Conservation (phyloP, 371 early-diverging fungal species). For the Smittium culicis region DNA sequence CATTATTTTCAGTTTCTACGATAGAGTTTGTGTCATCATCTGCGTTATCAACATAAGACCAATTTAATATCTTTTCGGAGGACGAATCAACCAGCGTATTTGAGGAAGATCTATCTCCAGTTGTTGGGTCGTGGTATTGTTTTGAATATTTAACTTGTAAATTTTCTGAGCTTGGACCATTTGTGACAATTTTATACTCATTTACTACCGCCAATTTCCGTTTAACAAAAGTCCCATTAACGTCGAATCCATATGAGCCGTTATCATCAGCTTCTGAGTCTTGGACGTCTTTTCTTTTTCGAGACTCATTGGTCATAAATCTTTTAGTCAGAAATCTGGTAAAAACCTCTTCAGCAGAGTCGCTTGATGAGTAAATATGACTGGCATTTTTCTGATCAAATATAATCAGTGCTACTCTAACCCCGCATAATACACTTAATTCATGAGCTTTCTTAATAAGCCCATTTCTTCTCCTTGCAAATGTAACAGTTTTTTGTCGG, state of each 20-base stretch:
- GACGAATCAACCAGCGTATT: not conserved
- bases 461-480: constrained; percentile 30
- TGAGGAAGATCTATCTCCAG: not conserved
- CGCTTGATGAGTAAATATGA: constrained; percentile 30
- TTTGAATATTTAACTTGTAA: constrained; percentile 32
- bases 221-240: constrained; percentile 24
- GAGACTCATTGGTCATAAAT: constrained; percentile 31
- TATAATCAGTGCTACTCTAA: constrained; percentile 30
- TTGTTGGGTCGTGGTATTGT: constrained; percentile 28
- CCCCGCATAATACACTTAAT: constrained; percentile 31
- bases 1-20: not conserved
- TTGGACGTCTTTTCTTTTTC: constrained; percentile 13
- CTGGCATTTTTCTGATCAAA: constrained; percentile 33
- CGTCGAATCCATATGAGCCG: constrained; percentile 31
- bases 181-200: constrained; percentile 26
- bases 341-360: constrained; percentile 23
- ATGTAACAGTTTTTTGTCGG: constrained; percentile 31
- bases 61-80: not conserved
- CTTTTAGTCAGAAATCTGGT: constrained; percentile 27
- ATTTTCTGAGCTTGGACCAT: constrained; percentile 24
- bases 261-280: not conserved
- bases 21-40: not conserved
- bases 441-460: constrained; percentile 36
- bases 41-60: not conserved
- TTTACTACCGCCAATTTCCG: constrained; percentile 32